phyloP scores from a whole-genome alignment of 176 grass and related monocot species.

The Oryza rufipogon region DNA sequence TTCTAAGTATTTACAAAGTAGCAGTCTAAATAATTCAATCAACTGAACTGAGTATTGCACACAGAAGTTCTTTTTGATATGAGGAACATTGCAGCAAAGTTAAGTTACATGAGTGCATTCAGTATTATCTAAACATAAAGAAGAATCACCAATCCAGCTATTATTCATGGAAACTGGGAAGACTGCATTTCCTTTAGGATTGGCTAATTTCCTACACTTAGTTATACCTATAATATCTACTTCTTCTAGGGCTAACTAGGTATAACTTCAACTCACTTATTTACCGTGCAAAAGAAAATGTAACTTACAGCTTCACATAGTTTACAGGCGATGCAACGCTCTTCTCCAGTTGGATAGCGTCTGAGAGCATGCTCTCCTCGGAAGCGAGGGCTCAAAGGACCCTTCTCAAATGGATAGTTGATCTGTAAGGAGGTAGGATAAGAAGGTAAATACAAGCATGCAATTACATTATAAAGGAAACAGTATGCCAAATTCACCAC shows the following conservation, averaged over 20 bases:
- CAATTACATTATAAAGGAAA: not conserved
- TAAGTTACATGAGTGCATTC: not conserved
- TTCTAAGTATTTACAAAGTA: not conserved
- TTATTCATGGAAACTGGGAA: not conserved
- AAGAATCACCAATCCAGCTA: slow-evolving; percentile 10
- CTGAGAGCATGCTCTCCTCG: slow-evolving; percentile 96
- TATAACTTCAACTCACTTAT: not conserved
- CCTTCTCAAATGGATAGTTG: slow-evolving; percentile 99
- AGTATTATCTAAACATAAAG: not conserved
- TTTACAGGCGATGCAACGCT: slow-evolving; percentile 98
- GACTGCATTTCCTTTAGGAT: not conserved
- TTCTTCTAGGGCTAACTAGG: not conserved
- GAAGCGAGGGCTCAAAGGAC: slow-evolving; percentile 95
- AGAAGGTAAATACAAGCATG: not conserved
- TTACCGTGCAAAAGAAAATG: slow-evolving; percentile 24
- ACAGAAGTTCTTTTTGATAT: not conserved
- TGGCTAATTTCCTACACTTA: not conserved
- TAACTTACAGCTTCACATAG: slow-evolving; percentile 95
- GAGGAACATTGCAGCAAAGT: not conserved
- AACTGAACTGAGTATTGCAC: not conserved
- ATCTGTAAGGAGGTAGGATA: slow-evolving; percentile 54
- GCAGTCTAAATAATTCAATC: slow-evolving; percentile 6
- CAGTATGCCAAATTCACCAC: slow-evolving; percentile 29
- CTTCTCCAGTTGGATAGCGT: slow-evolving; percentile 92
- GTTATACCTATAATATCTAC: not conserved